Percentiles rank a stretch among this genome's conserved stretches.
Evolutionary conservation across 495 filamentous ascomycete genomes (phyloP).

Genomic region (Haplographium delicatum): DNA sequence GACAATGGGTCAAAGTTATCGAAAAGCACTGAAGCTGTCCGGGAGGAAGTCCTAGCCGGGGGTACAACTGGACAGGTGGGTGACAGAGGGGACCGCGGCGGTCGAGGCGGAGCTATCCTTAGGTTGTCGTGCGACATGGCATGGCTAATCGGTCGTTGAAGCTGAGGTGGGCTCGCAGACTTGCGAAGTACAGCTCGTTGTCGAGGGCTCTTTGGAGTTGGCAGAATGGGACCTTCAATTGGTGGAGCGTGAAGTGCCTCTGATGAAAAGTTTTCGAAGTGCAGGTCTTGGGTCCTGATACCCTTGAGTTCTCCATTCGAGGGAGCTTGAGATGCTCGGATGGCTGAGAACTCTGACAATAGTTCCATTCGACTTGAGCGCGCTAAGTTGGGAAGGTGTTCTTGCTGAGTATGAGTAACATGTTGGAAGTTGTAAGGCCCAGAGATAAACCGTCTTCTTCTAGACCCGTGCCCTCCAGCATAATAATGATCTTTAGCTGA

Average conservation of each 20-base stretch:
- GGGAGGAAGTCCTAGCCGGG: conserved; percentile 44
- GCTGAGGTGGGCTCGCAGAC: not conserved
- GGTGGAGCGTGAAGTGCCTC: conserved; percentile 29
- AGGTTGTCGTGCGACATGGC: conserved; percentile 44
- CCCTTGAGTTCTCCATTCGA: conserved; percentile 55
- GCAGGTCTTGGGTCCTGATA: conserved; percentile 59
- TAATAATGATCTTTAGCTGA: conserved; percentile 18
- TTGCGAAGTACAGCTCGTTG: conserved; percentile 9
- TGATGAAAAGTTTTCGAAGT: conserved; percentile 57
- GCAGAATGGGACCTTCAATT: not conserved
- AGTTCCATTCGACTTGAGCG: conserved; percentile 54
- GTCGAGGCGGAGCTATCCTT: conserved; percentile 39
- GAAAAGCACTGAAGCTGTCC: conserved; percentile 35
- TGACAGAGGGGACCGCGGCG: conserved; percentile 35
- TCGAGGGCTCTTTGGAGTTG: conserved; percentile 8
- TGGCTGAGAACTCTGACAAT: conserved; percentile 59
- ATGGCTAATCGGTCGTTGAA: conserved; percentile 15
- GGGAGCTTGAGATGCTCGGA: conserved; percentile 58
- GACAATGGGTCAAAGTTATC: conserved; percentile 35
- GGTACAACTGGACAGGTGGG: conserved; percentile 32
- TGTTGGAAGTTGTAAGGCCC: conserved; percentile 87
- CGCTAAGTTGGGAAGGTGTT: conserved; percentile 56
- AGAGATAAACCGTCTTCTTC: conserved; percentile 55
- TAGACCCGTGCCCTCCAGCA: conserved; percentile 6
- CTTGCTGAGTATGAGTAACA: conserved; percentile 66